phyloP scores from a whole-genome alignment of 2,329 filamentous ascomycete genomes.

The Bipolaris gigantea region DNA sequence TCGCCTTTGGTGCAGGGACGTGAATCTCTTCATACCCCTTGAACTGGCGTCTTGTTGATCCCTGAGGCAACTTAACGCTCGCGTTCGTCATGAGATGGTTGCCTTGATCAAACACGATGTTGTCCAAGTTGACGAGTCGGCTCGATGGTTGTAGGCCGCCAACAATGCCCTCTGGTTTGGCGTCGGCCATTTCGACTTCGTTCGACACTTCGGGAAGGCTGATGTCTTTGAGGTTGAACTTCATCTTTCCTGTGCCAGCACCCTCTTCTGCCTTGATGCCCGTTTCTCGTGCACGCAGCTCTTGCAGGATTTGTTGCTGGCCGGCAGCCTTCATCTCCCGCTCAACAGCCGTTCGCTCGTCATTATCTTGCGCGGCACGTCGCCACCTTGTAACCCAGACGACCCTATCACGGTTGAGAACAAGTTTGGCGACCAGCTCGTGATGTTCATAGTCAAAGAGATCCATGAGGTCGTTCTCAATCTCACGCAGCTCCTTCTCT shows the following conservation, averaged over 20 bases:
- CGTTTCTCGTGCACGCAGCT: slow-evolving; percentile 74
- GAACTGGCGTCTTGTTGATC: slow-evolving; percentile 91
- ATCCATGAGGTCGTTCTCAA: slow-evolving; percentile 98
- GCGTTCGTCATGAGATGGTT: slow-evolving; percentile 99
- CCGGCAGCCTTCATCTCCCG: slow-evolving; percentile 90
- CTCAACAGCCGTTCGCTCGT: slow-evolving; percentile 74
- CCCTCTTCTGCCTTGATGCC: slow-evolving; percentile 58
- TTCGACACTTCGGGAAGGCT: slow-evolving; percentile 66
- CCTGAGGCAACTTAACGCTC: slow-evolving; percentile 89
- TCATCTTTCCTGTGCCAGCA: slow-evolving; percentile 74
- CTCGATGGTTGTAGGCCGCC: slow-evolving; percentile 87
- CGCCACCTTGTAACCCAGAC: slow-evolving; percentile 93
- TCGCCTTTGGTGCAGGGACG: slow-evolving; percentile 88
- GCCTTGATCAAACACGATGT: slow-evolving; percentile 94
- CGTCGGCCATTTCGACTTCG: slow-evolving; percentile 48
- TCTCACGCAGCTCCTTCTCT: slow-evolving; percentile 83
- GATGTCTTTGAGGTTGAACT: slow-evolving; percentile 82
- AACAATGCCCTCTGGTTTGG: slow-evolving; percentile 58
- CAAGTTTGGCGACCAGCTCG: slow-evolving; percentile 86
- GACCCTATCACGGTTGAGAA: slow-evolving; percentile 89
- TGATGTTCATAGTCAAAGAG: slow-evolving; percentile 97
- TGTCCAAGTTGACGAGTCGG: slow-evolving; percentile 89
- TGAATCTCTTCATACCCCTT: slow-evolving; percentile 99
- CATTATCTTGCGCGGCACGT: slow-evolving; percentile 74
- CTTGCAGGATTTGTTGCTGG: slow-evolving; percentile 81